Evolutionary conservation across 2,329 filamentous ascomycete genomes (phyloP), one percentile per base, ranked within the genome.

Genomic region (Ophiostoma sp.): DNA sequence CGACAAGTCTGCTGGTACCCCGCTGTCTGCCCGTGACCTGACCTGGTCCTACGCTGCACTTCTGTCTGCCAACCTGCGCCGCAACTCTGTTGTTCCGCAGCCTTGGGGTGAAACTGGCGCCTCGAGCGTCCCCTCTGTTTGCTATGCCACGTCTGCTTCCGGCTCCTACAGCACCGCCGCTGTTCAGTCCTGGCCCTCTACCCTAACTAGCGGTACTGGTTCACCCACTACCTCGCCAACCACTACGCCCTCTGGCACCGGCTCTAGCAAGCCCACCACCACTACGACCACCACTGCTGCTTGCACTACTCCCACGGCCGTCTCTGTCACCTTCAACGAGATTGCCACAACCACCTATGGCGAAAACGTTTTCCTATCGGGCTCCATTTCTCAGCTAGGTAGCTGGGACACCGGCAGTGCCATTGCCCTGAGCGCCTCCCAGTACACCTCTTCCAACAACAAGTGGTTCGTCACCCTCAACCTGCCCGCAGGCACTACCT

Each of bases 41-140:
- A 93, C 91, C 2, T 93, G 91, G 91, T 92, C 90, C 0, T 93
- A 93, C 76, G 90, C 91, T 1, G 86, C 91, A 0, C 90, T 93
- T 80, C 82, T 93, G 64, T 91, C 90, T 0, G 87, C 87, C n/a
- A 82, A 84, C 31, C 85, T 85, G 57, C 87, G 90, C 50, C 87
- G 90, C 64, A 85, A 85, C 64, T 85, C 85, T 25, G 78, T 86
- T 19, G 80, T 90, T 9, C 89, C 90, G 1, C 82, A 85, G 90
- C 84, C 84, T 3, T 84, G 82, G 61, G 78, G 82, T 2, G 85
- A 83, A 73, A 82, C 83, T 0, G 36, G n/a, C 19, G 71, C 70
- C 8, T 69, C 45, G 1, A 70, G 69, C 28, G 81, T 90, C 0
- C 88, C 89, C 0, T 76, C 81, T 1, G 79, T 80, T 0, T 91